Percentiles rank a stretch among this genome's conserved stretches.
Conservation (phyloP, 1,139 yeast species). For the Zhuliangozyma parablackwelliae region DNA sequence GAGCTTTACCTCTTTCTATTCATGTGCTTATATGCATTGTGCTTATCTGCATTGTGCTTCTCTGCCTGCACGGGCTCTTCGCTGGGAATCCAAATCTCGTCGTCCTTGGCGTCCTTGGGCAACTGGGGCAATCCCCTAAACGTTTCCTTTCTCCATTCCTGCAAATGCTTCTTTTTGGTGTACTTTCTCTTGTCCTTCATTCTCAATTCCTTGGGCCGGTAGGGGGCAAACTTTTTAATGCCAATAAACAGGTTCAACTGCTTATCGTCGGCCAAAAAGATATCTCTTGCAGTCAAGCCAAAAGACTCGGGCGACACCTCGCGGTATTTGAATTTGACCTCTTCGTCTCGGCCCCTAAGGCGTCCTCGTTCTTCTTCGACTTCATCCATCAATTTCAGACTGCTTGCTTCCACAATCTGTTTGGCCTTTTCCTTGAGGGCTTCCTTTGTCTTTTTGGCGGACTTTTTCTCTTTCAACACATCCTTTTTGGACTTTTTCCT, state of each 20-base stretch:
- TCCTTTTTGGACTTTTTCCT: constrained; percentile 17
- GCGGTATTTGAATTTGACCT: constrained; percentile 62
- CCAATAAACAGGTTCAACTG: constrained; percentile 82
- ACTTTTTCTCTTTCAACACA: constrained; percentile 31
- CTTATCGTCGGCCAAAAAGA: constrained; percentile 82
- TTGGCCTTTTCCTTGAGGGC: constrained; percentile 12
- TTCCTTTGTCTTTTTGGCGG: constrained; percentile 21
- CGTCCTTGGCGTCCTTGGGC: constrained; percentile 30
- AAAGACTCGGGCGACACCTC: constrained; percentile 94
- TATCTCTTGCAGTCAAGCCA: constrained; percentile 84
- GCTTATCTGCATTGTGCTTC: constrained; percentile 2
- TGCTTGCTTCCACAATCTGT: constrained; percentile 21
- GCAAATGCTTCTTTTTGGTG: constrained; percentile 68
- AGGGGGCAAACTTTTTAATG: constrained; percentile 89
- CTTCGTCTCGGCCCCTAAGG: constrained; percentile 32
- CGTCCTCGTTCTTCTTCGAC: constrained; percentile 23
- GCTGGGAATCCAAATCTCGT: constrained; percentile 34
- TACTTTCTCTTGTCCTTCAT: constrained; percentile 79
- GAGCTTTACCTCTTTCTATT: not conserved
- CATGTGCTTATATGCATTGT: constrained; percentile 1
- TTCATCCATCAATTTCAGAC: constrained; percentile 32
- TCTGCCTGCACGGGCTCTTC: constrained; percentile 9
- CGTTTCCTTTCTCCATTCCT: constrained; percentile 76
- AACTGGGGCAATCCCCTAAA: constrained; percentile 49
- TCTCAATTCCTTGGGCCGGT: constrained; percentile 69